Evolutionary conservation across 1,284 basidiomycete species (phyloP).

Genomic region (Flammula alnicola): DNA sequence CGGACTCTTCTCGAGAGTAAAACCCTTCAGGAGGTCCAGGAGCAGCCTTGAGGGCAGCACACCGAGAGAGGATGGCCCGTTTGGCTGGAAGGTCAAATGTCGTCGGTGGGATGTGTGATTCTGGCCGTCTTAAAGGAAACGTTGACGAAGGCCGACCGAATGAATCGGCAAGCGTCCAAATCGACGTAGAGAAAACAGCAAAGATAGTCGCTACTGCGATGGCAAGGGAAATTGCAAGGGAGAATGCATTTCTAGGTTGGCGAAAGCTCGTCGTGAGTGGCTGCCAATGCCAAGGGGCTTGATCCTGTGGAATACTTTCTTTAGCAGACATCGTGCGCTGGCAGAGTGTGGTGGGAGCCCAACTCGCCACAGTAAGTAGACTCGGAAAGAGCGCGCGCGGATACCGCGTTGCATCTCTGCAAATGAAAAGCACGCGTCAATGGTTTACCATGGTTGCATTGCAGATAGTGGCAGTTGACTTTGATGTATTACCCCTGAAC

Average conservation of each 20-base stretch:
- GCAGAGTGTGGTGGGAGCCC: neutral
- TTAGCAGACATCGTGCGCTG: slow-evolving; percentile 3
- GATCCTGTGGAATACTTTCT: neutral
- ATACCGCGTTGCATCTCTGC: slow-evolving; percentile 21
- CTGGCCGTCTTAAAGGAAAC: slow-evolving; percentile 1
- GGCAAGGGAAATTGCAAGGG: slow-evolving; percentile 7
- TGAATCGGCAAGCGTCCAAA: slow-evolving; percentile 1
- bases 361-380: slow-evolving; percentile 1
- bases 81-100: slow-evolving; percentile 10
- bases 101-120: neutral
- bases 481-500: neutral
- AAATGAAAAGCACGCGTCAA: slow-evolving; percentile 25
- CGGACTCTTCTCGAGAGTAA: slow-evolving; percentile 60
- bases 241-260: neutral
- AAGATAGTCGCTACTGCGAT: slow-evolving; percentile 10
- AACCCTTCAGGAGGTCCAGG: slow-evolving; percentile 59
- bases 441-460: slow-evolving; percentile 16
- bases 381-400: slow-evolving; percentile 14
- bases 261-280: neutral
- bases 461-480: neutral
- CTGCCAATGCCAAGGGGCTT: slow-evolving; percentile 3
- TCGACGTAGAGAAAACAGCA: slow-evolving; percentile 12
- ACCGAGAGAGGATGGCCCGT: slow-evolving; percentile 42
- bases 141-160: neutral
- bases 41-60: slow-evolving; percentile 44